phyloP scores from a whole-genome alignment of 73 alveolate species.

The Paramecium biaurelia region DNA sequence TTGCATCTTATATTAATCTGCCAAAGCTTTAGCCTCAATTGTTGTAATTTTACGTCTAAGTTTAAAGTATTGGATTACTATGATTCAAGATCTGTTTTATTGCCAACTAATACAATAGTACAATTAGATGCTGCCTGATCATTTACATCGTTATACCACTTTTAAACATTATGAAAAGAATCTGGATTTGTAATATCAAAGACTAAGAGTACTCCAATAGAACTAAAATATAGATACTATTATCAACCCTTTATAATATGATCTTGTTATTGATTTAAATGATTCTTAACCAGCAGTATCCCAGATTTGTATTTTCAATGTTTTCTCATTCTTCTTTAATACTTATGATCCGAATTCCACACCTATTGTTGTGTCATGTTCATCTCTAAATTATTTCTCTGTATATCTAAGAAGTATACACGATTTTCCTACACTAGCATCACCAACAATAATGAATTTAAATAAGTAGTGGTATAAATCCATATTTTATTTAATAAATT shows the following conservation, averaged over 20 bases:
- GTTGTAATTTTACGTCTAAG: slow-evolving; percentile 70
- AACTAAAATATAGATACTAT: slow-evolving; percentile 45
- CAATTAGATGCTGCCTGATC: slow-evolving; percentile 56
- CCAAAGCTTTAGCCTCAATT: slow-evolving; percentile 76
- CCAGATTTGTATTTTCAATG: slow-evolving; percentile 88
- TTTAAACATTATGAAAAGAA: slow-evolving; percentile 65
- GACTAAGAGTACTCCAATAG: slow-evolving; percentile 90
- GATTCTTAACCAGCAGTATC: slow-evolving; percentile 84
- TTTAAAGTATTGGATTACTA: not conserved
- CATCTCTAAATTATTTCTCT: slow-evolving; percentile 68
- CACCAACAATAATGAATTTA: slow-evolving; percentile 62
- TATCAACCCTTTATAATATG: slow-evolving; percentile 52
- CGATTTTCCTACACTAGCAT: slow-evolving; percentile 69
- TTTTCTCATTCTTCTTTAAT: slow-evolving; percentile 68
- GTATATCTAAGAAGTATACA: slow-evolving; percentile 68
- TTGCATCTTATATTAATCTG: slow-evolving; percentile 75
- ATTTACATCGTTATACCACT: slow-evolving; percentile 67
- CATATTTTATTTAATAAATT: not conserved
- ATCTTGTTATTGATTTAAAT: slow-evolving; percentile 14
- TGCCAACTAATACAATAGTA: slow-evolving; percentile 65
- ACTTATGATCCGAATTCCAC: slow-evolving; percentile 71
- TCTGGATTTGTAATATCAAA: slow-evolving; percentile 86
- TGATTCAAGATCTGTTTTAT: slow-evolving; percentile 63
- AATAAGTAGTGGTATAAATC: slow-evolving; percentile 58
- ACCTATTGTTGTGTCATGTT: slow-evolving; percentile 69